phyloP scores from a whole-genome alignment of 306 rosid species.

The Purshia tridentata region DNA sequence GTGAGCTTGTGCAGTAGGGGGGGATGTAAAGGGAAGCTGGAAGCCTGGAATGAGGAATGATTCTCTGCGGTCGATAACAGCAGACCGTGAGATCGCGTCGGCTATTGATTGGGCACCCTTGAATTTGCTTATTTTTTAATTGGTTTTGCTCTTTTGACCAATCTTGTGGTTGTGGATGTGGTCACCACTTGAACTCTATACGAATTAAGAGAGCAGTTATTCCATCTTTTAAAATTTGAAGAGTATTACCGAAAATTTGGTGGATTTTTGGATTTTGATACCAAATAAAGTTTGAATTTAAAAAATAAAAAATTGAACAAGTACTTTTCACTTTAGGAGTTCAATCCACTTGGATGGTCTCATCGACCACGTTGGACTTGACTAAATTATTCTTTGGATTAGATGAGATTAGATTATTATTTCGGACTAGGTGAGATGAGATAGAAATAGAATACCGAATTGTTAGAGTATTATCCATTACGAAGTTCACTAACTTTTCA shows the following conservation, averaged over 20 bases:
- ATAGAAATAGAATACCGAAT: no score
- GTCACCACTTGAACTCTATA: background rate
- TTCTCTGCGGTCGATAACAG: constrained; percentile 1
- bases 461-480: no score
- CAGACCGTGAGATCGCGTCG: constrained; percentile 16
- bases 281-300: no score
- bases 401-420: no score
- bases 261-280: constrained; percentile 3
- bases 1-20: constrained; percentile 11
- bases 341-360: no score
- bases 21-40: background rate
- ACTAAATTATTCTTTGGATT: no score
- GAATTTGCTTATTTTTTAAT: background rate
- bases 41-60: constrained; percentile 9
- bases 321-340: no score
- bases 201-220: background rate
- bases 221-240: background rate
- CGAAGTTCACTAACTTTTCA: no score
- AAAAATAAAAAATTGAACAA: no score
- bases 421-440: no score
- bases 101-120: background rate
- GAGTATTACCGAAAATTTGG: constrained; percentile 11
- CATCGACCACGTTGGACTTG: no score
- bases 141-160: background rate
- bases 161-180: constrained; percentile 3